Base-by-base conservation (phyloP, 2,329 filamentous ascomycete species). In the Fusarium sp. region DNA sequence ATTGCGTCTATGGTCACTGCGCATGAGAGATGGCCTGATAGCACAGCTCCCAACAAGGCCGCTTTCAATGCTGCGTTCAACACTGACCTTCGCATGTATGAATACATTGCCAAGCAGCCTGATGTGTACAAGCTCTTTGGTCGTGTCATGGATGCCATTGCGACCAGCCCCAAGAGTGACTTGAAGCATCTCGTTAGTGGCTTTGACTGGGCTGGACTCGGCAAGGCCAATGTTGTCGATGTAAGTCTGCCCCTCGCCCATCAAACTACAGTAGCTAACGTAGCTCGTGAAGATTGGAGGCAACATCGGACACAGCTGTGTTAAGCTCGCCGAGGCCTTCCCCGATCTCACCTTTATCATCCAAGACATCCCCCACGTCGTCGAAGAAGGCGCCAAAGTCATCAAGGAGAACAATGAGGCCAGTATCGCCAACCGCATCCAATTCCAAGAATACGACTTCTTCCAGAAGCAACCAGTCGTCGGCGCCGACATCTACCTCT, bases 381-480 rank as follows among this genome's bases (percentile, higher is more conserved):
- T 63, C 2, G 24, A 63, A 26, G 51, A 63, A 26, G 50, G 59
- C 13, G 18, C 30, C 20, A 44, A 63, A 17, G 24, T 30, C 6
- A 44, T 63, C 41, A 30, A 32, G 18, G 50, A 30, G 15, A 57
- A 57, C 22, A 38, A 63, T 6, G 17, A 55, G 6, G 20, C 30
- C 6, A n/a, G 36, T 8, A 39, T 62, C 22, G 28, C 38, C 15
- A 26, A 44, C 15, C 58, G 58, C 3, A 63, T 63, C 17, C 39
- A 36, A 20, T 63, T 63, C 17, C 59, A 39, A 45, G 30, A 57
- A 26, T 45, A 63, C 51, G 50, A 63, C n/a, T 63, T 63, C 24
- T 63, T 63, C 26, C 22, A 56, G 17, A 36, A 57, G 10, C 59
- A 63, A 12, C 51, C 39, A 17, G 41, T 63, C 1, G 38, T 45